phyloP scores from a whole-genome alignment of 345 rosid genomes.

The Mercurialis annua region DNA sequence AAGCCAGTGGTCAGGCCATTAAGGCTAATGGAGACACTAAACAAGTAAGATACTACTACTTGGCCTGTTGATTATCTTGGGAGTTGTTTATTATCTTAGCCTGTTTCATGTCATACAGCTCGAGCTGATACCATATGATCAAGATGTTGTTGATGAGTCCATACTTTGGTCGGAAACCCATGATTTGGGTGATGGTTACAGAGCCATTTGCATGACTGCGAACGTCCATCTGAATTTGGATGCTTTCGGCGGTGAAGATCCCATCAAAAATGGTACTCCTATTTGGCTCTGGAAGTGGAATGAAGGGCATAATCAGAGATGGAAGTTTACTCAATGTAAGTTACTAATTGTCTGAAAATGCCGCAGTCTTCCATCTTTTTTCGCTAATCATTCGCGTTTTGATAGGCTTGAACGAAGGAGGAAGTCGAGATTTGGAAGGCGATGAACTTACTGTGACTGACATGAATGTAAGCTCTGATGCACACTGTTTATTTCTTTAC shows the following conservation, averaged over 20 bases:
- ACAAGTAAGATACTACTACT: conserved; percentile 63
- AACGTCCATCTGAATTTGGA: conserved; percentile 62
- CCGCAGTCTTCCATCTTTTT: too few species aligned
- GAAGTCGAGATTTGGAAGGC: too few species aligned
- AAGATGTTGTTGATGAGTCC: conserved; percentile 60
- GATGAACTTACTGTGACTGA: too few species aligned
- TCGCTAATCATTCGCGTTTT: too few species aligned
- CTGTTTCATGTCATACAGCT: conserved; percentile 45
- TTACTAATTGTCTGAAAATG: too few species aligned
- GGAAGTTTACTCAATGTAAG: conserved; percentile 83
- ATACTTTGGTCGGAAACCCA: conserved; percentile 66
- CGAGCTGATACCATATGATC: conserved; percentile 48
- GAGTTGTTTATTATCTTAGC: too few species aligned
- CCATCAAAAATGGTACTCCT: conserved; percentile 58
- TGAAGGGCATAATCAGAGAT: conserved; percentile 77
- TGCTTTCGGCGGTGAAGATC: conserved; percentile 75
- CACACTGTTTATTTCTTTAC: too few species aligned
- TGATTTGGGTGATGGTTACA: conserved; percentile 44
- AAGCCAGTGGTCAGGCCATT: conserved; percentile 79
- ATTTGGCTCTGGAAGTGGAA: conserved; percentile 85
- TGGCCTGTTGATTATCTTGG: too few species aligned
- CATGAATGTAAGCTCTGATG: too few species aligned
- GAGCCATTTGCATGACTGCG: conserved; percentile 65
- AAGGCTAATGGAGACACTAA: conserved; percentile 70
- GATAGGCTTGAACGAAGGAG: too few species aligned